Evolutionary conservation across 164 flowering plant species (phyloP), one percentile per base, ranked within the genome.

Genomic region (Annona cherimola): DNA sequence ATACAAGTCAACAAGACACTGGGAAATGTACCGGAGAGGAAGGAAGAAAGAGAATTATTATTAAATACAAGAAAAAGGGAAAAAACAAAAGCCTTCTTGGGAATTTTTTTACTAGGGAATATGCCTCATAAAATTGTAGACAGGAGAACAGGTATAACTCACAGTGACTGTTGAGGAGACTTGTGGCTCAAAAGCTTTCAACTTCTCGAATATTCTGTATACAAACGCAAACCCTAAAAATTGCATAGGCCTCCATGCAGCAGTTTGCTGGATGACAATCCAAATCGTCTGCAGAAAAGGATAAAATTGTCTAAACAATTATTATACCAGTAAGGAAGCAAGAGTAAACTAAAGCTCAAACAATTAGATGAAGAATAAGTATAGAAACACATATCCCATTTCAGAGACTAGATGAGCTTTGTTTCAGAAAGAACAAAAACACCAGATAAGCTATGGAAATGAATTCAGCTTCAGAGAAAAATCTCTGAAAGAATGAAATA

Each of bases 201-300:
- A 79, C 87, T 96, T 96, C 79, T 96, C 98, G 82, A 92, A 96
- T 60, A 96, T 73, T 66, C 99, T 86, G 80, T 96, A 93, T 39
- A 96, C 96, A 84, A 86, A 96, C 6, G 75, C 91, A 78, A 89
- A 87, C 55, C 87, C 82, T 77, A 93, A 79, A 80, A 96, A 92
- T 77, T 96, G 97, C 81, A 93, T 62, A 67, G 98, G 97, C 78
- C 92, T 91, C 82, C 90, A 96, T 77, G 91, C 97, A 74, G 95
- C 97, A 82, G 54, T 79, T 54, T 86, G 90, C 76, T 76, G 76
- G 80, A 96, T 71, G 72, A 85, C 40, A 75, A 85, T 79, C 99
- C 99, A 96, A 70, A 86, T 90, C 16, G 84, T 84, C 99, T 96
- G 92, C 85, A 84, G 8, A 50, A 4, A 74, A 75, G 63, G 20